phyloP scores from a whole-genome alignment of 768 basidiomycete genomes.

The Tricholoma bakamatsutake region DNA sequence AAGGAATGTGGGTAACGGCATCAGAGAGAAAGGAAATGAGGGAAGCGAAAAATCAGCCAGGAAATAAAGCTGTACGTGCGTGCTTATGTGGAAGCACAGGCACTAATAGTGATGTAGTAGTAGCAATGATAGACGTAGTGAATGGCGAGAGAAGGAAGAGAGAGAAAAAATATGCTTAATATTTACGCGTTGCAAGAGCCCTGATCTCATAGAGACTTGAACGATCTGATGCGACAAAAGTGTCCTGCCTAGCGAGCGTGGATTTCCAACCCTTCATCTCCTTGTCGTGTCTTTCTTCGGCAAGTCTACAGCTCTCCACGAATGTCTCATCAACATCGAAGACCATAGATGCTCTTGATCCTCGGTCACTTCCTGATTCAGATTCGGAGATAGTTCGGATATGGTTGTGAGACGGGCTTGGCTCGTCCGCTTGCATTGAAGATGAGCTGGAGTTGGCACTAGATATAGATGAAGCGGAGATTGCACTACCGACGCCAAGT shows the following conservation, averaged over 20 bases:
- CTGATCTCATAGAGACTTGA: constrained; percentile 76
- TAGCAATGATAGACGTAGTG: constrained; percentile 6
- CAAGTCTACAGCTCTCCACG: constrained; percentile 61
- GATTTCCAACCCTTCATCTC: constrained; percentile 84
- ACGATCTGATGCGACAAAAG: constrained; percentile 46
- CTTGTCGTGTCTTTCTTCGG: constrained; percentile 74
- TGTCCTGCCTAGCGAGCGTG: constrained; percentile 29
- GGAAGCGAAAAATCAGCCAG: constrained; percentile 18
- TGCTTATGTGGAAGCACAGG: constrained; percentile 4
- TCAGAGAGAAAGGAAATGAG: constrained; percentile 22
- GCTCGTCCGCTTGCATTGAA: constrained; percentile 31
- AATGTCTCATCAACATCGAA: constrained; percentile 75
- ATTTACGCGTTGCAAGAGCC: constrained; percentile 79
- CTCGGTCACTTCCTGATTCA: constrained; percentile 73
- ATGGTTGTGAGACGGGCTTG: constrained; percentile 60
- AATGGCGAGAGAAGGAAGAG: constrained; percentile 8
- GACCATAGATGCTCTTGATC: constrained; percentile 74
- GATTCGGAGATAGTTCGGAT: constrained; percentile 70
- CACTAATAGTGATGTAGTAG: constrained; percentile 12
- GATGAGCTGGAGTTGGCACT: constrained; percentile 18
- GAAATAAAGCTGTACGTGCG: constrained; percentile 20
- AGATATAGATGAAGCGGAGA: constrained; percentile 22
- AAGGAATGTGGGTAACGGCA: constrained; percentile 13
- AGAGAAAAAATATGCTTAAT: constrained; percentile 38
- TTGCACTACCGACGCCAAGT: constrained; percentile 24